Evolutionary conservation across 83 land plant genomes (phyloP).

Genomic region (Picea abies): DNA sequence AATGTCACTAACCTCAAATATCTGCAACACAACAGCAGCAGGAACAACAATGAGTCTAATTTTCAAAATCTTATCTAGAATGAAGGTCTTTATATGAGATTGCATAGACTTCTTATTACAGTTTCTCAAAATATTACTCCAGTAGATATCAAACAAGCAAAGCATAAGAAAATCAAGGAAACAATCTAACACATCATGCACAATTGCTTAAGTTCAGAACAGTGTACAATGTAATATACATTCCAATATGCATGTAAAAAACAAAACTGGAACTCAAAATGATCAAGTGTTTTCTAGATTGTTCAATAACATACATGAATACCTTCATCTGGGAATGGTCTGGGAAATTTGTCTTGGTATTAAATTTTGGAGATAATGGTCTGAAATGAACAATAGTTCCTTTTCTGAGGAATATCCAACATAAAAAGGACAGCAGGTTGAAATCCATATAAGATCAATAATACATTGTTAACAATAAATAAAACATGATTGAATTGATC

Average conservation of each 20-base stretch:
- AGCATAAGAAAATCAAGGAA: background rate
- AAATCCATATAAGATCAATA: no score
- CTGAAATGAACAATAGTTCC: no score
- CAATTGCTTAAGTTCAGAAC: no score
- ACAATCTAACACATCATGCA: background rate
- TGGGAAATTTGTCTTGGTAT: background rate
- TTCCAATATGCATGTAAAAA: background rate
- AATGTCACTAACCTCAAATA: slow-evolving; percentile 96
- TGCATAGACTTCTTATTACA: no score
- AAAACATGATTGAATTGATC: no score
- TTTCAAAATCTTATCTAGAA: background rate
- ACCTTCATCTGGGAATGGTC: background rate
- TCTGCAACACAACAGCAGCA: slow-evolving; percentile 37
- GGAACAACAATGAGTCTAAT: background rate
- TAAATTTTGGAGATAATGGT: no score
- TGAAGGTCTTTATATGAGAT: background rate
- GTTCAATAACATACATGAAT: background rate
- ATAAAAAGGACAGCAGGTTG: background rate
- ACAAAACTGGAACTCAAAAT: background rate
- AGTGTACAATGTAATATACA: no score
- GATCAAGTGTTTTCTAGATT: background rate
- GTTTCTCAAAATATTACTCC: no score
- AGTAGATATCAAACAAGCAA: background rate
- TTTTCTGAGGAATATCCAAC: background rate
- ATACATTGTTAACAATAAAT: no score